These are phyloP conservation scores for Ceratobasidium sp. DNA, from an alignment of 1,284 basidiomycete genomes.

Conservation along the genomic window DNA sequence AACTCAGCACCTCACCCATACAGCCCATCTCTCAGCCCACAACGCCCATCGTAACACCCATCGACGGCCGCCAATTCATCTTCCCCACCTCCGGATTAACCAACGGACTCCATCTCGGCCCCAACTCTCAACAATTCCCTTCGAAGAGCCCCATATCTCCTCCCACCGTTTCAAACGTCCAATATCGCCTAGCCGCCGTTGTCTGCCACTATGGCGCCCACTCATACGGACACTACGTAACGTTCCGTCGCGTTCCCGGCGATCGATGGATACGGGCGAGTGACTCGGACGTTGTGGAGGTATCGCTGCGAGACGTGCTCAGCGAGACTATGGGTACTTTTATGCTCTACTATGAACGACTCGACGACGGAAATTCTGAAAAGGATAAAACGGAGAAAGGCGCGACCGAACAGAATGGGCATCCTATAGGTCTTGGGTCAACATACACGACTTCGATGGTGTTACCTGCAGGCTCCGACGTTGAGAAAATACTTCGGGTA, in stretches of 20 bases:
- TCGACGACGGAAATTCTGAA: conserved; percentile 50
- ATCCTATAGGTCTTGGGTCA: conserved; percentile 25
- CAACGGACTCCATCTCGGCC: conserved; percentile 20
- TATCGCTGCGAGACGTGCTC: conserved; percentile 77
- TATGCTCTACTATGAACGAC: conserved; percentile 91
- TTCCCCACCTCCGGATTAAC: conserved; percentile 48
- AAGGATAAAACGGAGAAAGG: neutral
- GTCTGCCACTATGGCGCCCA: conserved; percentile 93
- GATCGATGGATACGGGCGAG: conserved; percentile 82
- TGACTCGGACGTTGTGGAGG: conserved; percentile 83
- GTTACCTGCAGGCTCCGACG: conserved; percentile 19
- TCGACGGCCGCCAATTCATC: conserved; percentile 57
- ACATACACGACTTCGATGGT: conserved; percentile 18
- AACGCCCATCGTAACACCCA: conserved; percentile 13
- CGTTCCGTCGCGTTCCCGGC: conserved; percentile 75
- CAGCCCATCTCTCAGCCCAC: conserved; percentile 65
- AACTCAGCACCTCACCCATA: conserved; percentile 73
- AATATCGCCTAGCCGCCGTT: conserved; percentile 83
- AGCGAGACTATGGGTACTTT: conserved; percentile 79
- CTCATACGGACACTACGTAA: conserved; percentile 91
- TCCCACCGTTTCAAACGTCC: conserved; percentile 61
- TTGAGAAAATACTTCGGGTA: conserved; percentile 4
- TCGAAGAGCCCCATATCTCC: conserved; percentile 55
- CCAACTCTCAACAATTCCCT: conserved; percentile 54
- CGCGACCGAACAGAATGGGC: neutral